Conservation (phyloP, 306 rosid genomes). For the Sicyos edulis region DNA sequence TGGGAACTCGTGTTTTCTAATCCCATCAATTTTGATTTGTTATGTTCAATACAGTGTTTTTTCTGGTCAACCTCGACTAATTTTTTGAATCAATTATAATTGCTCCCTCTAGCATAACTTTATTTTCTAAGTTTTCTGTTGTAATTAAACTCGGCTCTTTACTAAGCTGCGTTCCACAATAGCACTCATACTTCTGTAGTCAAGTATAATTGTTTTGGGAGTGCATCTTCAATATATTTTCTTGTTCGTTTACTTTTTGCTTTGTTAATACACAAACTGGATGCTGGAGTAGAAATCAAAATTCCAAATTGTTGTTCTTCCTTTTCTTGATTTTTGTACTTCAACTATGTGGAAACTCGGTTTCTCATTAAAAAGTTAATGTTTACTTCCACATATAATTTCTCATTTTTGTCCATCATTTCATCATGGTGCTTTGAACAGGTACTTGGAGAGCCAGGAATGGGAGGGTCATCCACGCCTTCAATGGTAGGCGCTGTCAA, state of each 20-base stretch:
- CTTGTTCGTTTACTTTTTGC: too few species aligned
- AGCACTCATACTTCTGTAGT: neutral
- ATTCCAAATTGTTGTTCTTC: neutral
- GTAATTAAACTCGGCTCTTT: neutral
- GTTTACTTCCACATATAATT: neutral
- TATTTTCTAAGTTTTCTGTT: neutral
- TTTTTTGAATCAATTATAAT: neutral
- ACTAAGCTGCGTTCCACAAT: neutral
- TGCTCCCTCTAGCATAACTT: neutral
- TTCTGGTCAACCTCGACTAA: neutral
- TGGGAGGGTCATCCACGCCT: constrained; percentile 93
- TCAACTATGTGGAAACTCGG: neutral
- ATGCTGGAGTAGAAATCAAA: neutral
- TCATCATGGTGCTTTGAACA: constrained; percentile 32
- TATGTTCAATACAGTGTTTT: neutral
- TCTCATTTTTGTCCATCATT: constrained; percentile 22
- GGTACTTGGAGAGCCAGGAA: constrained; percentile 97
- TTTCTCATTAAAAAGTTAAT: neutral
- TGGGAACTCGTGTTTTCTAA: neutral
- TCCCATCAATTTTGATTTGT: constrained; percentile 1
- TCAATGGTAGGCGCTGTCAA: constrained; percentile 97
- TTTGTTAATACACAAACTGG: neutral
- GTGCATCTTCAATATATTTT: neutral
- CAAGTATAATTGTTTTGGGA: neutral
- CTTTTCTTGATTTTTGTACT: neutral